A percentile compares a stretch with the other conserved stretches of the same genome.
Conservation (phyloP, 371 early-diverging fungal species). For the Mucor indicus region DNA sequence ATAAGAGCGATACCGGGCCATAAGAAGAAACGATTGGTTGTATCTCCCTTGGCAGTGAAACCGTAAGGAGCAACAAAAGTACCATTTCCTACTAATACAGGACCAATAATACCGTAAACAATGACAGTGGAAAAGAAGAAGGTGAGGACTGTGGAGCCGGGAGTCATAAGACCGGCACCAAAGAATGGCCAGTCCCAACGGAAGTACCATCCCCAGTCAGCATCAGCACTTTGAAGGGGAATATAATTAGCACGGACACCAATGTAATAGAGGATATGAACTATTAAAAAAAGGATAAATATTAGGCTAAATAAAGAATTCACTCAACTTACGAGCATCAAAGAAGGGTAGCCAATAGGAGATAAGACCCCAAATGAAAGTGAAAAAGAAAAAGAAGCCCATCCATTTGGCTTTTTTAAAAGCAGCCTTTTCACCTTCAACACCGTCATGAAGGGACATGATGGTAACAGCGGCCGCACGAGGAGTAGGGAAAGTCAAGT, state of each 20-base stretch:
- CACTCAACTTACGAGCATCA: slow-evolving; percentile 19
- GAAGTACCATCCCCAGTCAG: slow-evolving; percentile 57
- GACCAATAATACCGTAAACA: slow-evolving; percentile 56
- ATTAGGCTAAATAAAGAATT: no score
- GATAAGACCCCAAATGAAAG: slow-evolving; percentile 48
- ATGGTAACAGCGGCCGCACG: slow-evolving; percentile 71
- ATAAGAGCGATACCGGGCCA: slow-evolving; percentile 80
- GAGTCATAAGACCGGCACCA: slow-evolving; percentile 72
- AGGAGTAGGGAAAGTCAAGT: slow-evolving; percentile 71
- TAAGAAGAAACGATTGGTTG: slow-evolving; percentile 56
- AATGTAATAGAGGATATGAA: slow-evolving; percentile 62
- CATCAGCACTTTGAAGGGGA: slow-evolving; percentile 51
- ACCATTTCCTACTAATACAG: slow-evolving; percentile 40
- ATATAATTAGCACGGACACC: slow-evolving; percentile 41
- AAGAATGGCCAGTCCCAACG: slow-evolving; percentile 61
- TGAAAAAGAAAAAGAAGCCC: slow-evolving; percentile 42
- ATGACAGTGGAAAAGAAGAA: slow-evolving; percentile 58
- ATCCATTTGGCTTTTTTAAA: slow-evolving; percentile 49
- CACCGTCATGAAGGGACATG: slow-evolving; percentile 54
- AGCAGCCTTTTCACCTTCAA: slow-evolving; percentile 37
- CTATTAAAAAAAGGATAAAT: not conserved
- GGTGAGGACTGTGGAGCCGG: slow-evolving; percentile 52
- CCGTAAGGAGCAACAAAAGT: slow-evolving; percentile 32
- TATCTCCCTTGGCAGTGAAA: slow-evolving; percentile 30
- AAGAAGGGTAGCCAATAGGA: slow-evolving; percentile 62